Base-by-base conservation (phyloP, 1,284 basidiomycete species). In the Hypsizygus ulmarius region DNA sequence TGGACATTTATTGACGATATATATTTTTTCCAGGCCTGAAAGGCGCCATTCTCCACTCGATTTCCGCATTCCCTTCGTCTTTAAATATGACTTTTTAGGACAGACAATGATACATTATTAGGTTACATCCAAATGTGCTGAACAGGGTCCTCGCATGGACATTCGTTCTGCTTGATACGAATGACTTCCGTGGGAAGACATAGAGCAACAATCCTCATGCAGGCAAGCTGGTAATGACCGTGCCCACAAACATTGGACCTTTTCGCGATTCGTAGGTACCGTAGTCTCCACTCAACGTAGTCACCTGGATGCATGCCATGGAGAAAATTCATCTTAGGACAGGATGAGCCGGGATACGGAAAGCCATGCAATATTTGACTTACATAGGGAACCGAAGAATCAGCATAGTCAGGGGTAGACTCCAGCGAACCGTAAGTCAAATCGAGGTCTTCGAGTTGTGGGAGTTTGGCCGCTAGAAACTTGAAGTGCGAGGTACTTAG, bases 1-100 rank as follows among this genome's bases (percentile, higher is more conserved):
- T 67, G 60, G 57, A 53, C 54, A 6, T 69, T 68, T 54, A 59
- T 69, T 19, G 67, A 69, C 45, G 64, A 68, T 51, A 47, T 64
- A n/a, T 51, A 52, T 48, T 56, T 63, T 3, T 61, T 59, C 35
- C 38, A 39, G 34, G 38, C 45, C 2, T 52, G 28, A 48, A 11
- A 11, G 35, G 21, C 7, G 21, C 7, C 21, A 7, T 25, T 7
- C 7, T 25, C 21, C 7, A 3, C 21, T 7, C 7, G 3, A 3
- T 25, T 25, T 3, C 21, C 7, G 7, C 4, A 25, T 25, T 7
- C 7, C 21, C 7, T 25, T 25, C 7, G 3, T 25, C 7, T 25
- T 7, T 25, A 4, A 4, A 7, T 3, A 4, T 25, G 21, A 7
- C 3, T 25, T 25, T 25, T 25, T 25, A 4, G 21, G 21, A 7